Percentiles rank a stretch among this genome's conserved stretches.
These are phyloP conservation scores for Solanum hybrid DNA, from an alignment of 305 asterid genomes.

Conservation along the genomic window DNA sequence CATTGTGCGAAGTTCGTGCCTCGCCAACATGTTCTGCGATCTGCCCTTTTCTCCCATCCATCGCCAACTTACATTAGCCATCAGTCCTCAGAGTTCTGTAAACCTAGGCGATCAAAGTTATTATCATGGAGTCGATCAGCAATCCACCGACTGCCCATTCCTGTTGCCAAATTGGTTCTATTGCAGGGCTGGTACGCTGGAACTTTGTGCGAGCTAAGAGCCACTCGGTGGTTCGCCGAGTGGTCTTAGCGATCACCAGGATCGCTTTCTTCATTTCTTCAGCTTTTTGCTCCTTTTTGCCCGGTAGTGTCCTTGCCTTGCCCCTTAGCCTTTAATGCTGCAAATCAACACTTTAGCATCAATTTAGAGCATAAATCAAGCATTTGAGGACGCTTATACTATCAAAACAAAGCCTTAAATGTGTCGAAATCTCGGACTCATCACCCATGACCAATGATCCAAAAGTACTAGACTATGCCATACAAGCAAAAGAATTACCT, in stretches of 20 bases:
- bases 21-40: not conserved
- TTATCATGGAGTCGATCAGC: not conserved
- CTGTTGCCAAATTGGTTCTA: not conserved
- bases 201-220: not conserved
- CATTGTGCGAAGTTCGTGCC: not conserved
- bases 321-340: not conserved
- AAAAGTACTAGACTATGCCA: not conserved
- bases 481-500: not conserved
- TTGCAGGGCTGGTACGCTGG: not conserved
- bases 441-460: not conserved
- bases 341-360: not conserved
- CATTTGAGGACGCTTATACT: not conserved
- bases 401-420: not conserved
- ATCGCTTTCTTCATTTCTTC: not conserved
- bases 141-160: not conserved
- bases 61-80: not conserved
- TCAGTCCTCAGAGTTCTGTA: not conserved
- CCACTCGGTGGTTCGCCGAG: not conserved
- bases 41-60: not conserved
- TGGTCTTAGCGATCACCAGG: not conserved
- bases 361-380: not conserved
- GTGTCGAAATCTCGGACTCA: not conserved
- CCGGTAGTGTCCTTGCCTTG: not conserved
- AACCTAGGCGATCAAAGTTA: not conserved
- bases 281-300: not conserved